Evolutionary conservation across 2,329 filamentous ascomycete genomes (phyloP).

Genomic region (Ophiognomonia clavigignenti-juglandacearum): DNA sequence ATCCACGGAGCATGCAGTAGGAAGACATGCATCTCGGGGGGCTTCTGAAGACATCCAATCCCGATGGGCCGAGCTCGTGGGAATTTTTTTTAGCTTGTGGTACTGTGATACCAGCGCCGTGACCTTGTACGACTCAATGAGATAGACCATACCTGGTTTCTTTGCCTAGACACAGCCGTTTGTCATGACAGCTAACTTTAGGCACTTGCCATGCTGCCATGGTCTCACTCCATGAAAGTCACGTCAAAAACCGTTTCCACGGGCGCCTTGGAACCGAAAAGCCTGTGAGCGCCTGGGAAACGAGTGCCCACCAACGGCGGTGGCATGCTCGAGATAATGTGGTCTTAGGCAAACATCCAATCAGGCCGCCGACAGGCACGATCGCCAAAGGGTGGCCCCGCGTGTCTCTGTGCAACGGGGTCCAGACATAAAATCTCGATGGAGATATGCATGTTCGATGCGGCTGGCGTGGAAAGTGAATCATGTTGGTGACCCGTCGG

Average conservation of each 20-base stretch:
- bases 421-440: neutral
- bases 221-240: too few relatives aligned
- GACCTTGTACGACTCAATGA: neutral
- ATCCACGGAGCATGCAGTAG: neutral
- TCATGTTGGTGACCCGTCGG: neutral
- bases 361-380: neutral
- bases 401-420: conserved; percentile 3
- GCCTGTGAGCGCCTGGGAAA: too few relatives aligned
- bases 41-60: neutral
- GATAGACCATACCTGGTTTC: neutral
- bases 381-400: conserved; percentile 2
- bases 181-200: neutral
- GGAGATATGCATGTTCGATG: neutral
- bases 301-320: too few relatives aligned
- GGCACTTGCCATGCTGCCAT: too few relatives aligned
- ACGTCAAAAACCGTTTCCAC: too few relatives aligned
- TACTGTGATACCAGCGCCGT: neutral
- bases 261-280: too few relatives aligned
- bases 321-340: neutral
- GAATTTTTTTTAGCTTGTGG: neutral
- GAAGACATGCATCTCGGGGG: neutral
- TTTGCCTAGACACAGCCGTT: neutral
- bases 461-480: neutral
- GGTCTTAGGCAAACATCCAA: conserved; percentile 1
- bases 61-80: neutral